These are phyloP conservation scores for Cryptococcus amylolentus DNA, from an alignment of 1,284 basidiomycete genomes.

Conservation along the genomic window DNA sequence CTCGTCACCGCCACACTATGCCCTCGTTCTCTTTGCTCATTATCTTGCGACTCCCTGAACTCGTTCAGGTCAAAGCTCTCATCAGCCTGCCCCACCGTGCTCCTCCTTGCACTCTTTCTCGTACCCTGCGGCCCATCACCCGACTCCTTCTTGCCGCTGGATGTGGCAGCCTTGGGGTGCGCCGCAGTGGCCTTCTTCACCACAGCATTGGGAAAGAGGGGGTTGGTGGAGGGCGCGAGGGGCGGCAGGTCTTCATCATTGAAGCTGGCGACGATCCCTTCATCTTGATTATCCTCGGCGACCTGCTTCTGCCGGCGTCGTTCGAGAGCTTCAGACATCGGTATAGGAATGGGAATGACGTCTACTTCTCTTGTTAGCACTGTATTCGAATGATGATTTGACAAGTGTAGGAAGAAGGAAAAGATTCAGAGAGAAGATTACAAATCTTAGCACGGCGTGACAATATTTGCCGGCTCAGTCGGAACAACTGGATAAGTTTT, in stretches of 20 bases:
- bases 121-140: neutral
- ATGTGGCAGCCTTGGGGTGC: constrained; percentile 25
- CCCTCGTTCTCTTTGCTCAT: neutral
- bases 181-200: constrained; percentile 41
- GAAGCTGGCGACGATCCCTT: neutral
- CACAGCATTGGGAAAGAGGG: constrained; percentile 42
- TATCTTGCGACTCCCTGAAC: neutral
- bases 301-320: constrained; percentile 31
- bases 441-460: constrained; percentile 22
- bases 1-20: neutral
- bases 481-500: constrained; percentile 27
- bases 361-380: constrained; percentile 23
- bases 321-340: constrained; percentile 42
- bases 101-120: neutral
- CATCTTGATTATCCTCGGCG: neutral
- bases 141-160: neutral
- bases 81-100: neutral
- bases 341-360: constrained; percentile 41
- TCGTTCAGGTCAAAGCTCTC: neutral
- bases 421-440: constrained; percentile 47
- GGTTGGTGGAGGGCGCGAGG: constrained; percentile 38
- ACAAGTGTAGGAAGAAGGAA: neutral
- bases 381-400: neutral
- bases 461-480: constrained; percentile 13
- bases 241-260: constrained; percentile 36